phyloP scores from a whole-genome alignment of 306 rosid species.

The Ziziphus jujuba region DNA sequence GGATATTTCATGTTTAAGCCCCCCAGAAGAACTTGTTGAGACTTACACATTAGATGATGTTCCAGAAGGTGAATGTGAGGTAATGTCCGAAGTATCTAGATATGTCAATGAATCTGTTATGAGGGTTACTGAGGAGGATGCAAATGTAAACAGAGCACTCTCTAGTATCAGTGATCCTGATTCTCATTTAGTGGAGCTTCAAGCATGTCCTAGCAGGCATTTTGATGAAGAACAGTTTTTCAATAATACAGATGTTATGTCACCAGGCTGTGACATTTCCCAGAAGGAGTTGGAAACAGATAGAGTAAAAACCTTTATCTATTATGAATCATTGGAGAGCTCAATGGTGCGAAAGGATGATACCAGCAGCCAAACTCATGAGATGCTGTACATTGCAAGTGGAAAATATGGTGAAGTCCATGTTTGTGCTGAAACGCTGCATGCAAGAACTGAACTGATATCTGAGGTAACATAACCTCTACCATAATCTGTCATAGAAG shows the following conservation, averaged over 20 bases:
- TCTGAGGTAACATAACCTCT: constrained; percentile 47
- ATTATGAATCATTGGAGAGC: constrained; percentile 40
- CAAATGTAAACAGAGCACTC: constrained; percentile 17
- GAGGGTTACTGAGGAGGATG: constrained; percentile 19
- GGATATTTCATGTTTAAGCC: constrained; percentile 12
- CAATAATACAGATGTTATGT: constrained; percentile 13
- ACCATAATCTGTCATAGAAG: background rate
- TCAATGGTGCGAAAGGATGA: constrained; percentile 29
- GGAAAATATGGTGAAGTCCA: constrained; percentile 36
- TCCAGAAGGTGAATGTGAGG: constrained; percentile 20
- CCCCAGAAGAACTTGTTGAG: constrained; percentile 16
- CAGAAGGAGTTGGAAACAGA: constrained; percentile 20
- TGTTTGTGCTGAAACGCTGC: constrained; percentile 39
- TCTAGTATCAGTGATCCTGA: constrained; percentile 18
- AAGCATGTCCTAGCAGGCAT: constrained; percentile 18
- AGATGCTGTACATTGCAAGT: constrained; percentile 30
- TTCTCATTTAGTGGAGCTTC: constrained; percentile 21
- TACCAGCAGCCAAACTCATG: constrained; percentile 30
- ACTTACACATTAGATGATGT: constrained; percentile 13
- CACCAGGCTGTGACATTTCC: constrained; percentile 23
- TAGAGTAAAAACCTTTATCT: constrained; percentile 25
- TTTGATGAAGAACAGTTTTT: constrained; percentile 34
- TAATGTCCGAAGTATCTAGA: constrained; percentile 18
- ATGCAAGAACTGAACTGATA: constrained; percentile 33
- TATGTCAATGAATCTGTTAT: constrained; percentile 16